Base-by-base conservation (phyloP, 106 monocot genomes). In the Triglochin maritima region DNA sequence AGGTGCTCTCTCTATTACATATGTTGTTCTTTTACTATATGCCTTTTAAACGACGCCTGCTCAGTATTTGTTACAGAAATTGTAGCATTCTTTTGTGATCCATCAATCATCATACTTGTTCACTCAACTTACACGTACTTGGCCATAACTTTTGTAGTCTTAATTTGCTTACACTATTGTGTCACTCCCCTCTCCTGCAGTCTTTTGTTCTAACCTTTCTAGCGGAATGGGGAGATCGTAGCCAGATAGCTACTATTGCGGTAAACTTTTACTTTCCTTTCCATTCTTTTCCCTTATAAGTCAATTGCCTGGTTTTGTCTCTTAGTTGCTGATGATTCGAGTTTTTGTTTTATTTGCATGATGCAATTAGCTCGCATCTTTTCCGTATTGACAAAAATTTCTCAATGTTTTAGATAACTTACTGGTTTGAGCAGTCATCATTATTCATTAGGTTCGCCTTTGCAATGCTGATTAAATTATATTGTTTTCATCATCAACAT, bases 181-280 rank as follows among this genome's bases (percentile, higher is more conserved):
- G 17, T 17, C 6, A 65, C 17, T n/a, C 29, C 29, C 1, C 29
- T 29, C 29, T 29, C 29, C 3, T 84, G 84, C 84, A 98, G 89
- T 89, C 94, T 51, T 94, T 94, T 74, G 83, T 94, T 62, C 81
- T 94, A 72, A 90, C 94, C 5, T 94, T 94, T 74, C 71, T 94
- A 12, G 94, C 94, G 55, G 94, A 94, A 76, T 94, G 89, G 94
- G 94, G 94, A 16, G 94, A 94, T 69, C 89, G 89, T 13, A 94
- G 94, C 65, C 94, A 94, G 74, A 94, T 94, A 68, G 87, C 94
- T 59, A 94, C 94, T 14, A 94, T 94, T 68, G 94, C 87, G 11
- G 94, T 94, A 87, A 81, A 73, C 56, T 56, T 6, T 69, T 51
- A 7, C 55, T 47, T 44, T 17, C 12, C 50, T 50, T 0, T 12